These are phyloP conservation scores for Cnidoscolus chayamansa DNA, from an alignment of 441 rosid genomes.

Conservation along the genomic window DNA sequence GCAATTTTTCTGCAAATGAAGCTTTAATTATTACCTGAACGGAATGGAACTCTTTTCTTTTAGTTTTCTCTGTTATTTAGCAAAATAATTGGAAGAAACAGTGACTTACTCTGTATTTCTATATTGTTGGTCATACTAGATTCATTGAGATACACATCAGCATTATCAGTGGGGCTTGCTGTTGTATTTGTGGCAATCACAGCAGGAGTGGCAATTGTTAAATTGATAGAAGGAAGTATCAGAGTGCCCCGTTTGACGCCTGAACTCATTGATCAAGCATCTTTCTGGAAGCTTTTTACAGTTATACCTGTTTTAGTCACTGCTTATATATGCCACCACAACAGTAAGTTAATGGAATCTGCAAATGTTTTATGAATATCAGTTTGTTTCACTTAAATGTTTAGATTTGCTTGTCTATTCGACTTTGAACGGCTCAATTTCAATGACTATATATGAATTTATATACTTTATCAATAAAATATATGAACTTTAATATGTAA, in stretches of 20 bases:
- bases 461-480: no score
- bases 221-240: constrained; percentile 41
- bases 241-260: constrained; percentile 54
- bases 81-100: neutral
- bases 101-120: neutral
- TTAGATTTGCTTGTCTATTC: neutral
- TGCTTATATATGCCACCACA: constrained; percentile 70
- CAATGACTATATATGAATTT: no score
- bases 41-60: no score
- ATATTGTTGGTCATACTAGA: constrained; percentile 31
- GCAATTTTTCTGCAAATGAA: no score
- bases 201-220: constrained; percentile 46
- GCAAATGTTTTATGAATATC: neutral
- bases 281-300: constrained; percentile 67
- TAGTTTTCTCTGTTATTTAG: neutral
- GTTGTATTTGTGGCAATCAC: constrained; percentile 55
- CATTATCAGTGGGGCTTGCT: constrained; percentile 55
- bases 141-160: constrained; percentile 64
- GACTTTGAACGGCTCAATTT: no score
- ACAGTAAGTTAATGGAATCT: constrained; percentile 34
- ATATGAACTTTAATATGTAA: no score
- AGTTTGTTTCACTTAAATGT: neutral
- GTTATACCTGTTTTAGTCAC: constrained; percentile 58
- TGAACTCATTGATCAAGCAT: constrained; percentile 41
- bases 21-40: no score